phyloP scores from a whole-genome alignment of 2,329 filamentous ascomycete species.

The Fusarium pininemorale region DNA sequence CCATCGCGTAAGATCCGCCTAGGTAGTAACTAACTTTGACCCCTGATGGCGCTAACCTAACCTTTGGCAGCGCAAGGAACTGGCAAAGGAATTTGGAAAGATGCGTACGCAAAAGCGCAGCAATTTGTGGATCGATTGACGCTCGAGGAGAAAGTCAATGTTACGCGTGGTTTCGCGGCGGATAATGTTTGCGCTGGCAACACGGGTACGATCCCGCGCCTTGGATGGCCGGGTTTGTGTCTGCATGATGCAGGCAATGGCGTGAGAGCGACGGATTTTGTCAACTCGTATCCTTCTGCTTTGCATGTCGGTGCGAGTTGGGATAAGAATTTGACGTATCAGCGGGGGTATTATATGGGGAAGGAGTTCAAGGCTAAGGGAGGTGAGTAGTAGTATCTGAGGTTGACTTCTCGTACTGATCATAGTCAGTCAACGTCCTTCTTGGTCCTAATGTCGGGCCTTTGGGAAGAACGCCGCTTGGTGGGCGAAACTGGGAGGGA shows the following conservation, averaged over 20 bases:
- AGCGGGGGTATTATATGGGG: slow-evolving; percentile 62
- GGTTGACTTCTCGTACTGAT: not conserved
- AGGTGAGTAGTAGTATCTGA: slow-evolving; percentile 52
- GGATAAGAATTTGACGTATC: slow-evolving; percentile 63
- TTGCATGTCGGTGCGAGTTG: slow-evolving; percentile 61
- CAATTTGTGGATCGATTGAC: slow-evolving; percentile 69
- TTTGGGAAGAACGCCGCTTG: slow-evolving; percentile 74
- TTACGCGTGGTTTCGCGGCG: slow-evolving; percentile 62
- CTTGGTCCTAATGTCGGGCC: slow-evolving; percentile 78
- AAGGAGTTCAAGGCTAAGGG: slow-evolving; percentile 66
- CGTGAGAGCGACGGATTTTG: slow-evolving; percentile 57
- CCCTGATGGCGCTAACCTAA: slow-evolving; percentile 15
- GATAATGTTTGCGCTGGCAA: slow-evolving; percentile 60
- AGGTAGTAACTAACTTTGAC: not conserved
- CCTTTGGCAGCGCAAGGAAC: slow-evolving; percentile 9
- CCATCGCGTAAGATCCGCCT: slow-evolving; percentile 29
- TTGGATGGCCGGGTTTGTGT: slow-evolving; percentile 58
- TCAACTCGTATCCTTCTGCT: slow-evolving; percentile 59
- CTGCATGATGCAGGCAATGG: slow-evolving; percentile 61
- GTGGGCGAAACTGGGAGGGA: slow-evolving; percentile 79
- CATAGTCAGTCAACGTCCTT: slow-evolving; percentile 66
- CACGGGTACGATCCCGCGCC: slow-evolving; percentile 56
- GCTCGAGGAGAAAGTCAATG: slow-evolving; percentile 69
- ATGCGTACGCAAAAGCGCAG: slow-evolving; percentile 67
- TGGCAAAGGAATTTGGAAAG: slow-evolving; percentile 57